Evolutionary conservation across 1,284 basidiomycete species (phyloP), one percentile per base, ranked within the genome.

Genomic region (Blastosporella zonata): DNA sequence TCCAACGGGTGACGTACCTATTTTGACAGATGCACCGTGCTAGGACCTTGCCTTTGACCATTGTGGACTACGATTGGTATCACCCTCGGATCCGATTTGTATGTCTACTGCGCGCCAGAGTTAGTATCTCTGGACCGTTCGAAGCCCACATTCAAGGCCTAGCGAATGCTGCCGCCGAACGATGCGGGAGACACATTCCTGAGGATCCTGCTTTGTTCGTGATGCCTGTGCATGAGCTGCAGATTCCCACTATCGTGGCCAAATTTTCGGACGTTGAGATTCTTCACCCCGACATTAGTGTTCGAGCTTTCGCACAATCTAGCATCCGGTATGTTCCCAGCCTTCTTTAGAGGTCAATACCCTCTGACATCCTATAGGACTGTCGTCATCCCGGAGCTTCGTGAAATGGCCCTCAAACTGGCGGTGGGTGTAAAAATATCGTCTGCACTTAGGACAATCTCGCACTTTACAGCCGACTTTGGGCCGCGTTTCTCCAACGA

Each of bases 401-500:
- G 68, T 17, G 67, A 66, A 17, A 61, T 71, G 41, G 68, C 74
- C 5, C 56, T 79, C 12, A 79, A 79, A 51, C 55, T 78, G 17
- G 66, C 76, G 5, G 67, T 79, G 45, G 74, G 73, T 6, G 74
- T 79, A 47, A 77, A 73, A 52, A 75, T 79, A 46, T 78, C 77
- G 15, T 79, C 77, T 17, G 67, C 74, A 2, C 62, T 78, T 31
- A 66, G 77, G 42, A 79, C 77, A 2, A 77, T 79, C 43, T 77
- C 77, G 28, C 77, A 78, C 53, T 77, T 71, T 50, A 78, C 76
- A 3, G 73, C 77, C n/a, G 65, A 76, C 53, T 73, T 77, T 53
- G 75, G 74, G 3, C 76, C 76, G 22, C 74, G 74, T 6, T 78
- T 79, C 53, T 77, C 75, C 28, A 52, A 59, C 9, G 67, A 75